Base-by-base conservation (phyloP, 1,139 yeast genomes). In the Kodamaea alishanica region DNA sequence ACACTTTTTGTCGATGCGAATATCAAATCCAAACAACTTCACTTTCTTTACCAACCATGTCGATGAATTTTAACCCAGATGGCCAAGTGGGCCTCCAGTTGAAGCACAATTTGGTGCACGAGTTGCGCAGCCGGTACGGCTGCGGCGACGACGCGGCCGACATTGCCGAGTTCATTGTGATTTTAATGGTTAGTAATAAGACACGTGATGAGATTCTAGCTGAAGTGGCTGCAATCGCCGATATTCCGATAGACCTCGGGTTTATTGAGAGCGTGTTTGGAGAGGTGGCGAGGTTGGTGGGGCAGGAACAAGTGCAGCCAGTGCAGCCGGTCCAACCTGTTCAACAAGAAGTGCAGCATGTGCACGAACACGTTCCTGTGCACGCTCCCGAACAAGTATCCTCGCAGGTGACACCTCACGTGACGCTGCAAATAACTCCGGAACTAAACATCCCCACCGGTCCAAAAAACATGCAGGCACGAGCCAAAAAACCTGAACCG, bases 101-200 rank as follows among this genome's bases (percentile, higher is more conserved):
- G 38, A 65, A 60, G 47, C 58, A 60, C 9, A 59, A 64, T 38
- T 57, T 70, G 44, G 56, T 60, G 15, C 62, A 60, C 32, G 76
- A 71, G 50, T 56, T 71, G 40, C 57, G 56, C 36, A 63, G 56
- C 40, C 60, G 67, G 40, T 70, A 49, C 49, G 54, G 52, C 43
- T 56, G 62, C 20, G 58, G 58, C 6, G 95, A 84, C 44, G 95
- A 87, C 56, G 80, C 87, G 26, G 78, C 70, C 33, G 88, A 84
- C 55, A 84, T 85, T 30, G 87, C 96, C 10, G 95, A 88, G 56
- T 88, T 79, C 56, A 79, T 88, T 44, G 75, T 82, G 20, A 75
- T 85, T 41, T 70, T 87, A 65, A 80, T 87, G 42, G 80, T 84
- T 24, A 85, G 85, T 52, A 79, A 82, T 49, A 82, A 85, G 55